Conservation (phyloP, 2,329 filamentous ascomycete genomes). For the Arthrinium puccinioides region DNA sequence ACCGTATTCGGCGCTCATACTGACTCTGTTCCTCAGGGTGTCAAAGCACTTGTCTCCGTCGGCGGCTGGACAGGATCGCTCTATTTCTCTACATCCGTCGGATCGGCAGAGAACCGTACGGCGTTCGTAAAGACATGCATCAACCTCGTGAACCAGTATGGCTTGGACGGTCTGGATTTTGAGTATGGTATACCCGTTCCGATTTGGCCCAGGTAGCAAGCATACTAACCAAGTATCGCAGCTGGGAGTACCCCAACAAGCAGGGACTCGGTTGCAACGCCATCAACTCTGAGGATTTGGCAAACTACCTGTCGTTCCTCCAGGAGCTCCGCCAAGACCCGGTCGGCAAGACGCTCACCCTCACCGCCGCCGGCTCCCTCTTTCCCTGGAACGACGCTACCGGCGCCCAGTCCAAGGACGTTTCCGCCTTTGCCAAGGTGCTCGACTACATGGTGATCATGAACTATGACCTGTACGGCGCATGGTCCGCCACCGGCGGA, state of each 20-base stretch:
- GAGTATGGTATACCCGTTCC: too few species aligned
- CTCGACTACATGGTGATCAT: constrained; percentile 14
- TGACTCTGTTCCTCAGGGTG: not conserved
- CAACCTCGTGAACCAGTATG: constrained; percentile 11
- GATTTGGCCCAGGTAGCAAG: too few species aligned
- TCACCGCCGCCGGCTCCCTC: constrained; percentile 10
- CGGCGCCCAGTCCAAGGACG: constrained; percentile 5
- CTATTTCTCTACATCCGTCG: constrained; percentile 5
- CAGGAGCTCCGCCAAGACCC: constrained; percentile 7
- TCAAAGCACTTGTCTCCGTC: constrained; percentile 7
- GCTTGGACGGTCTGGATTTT: constrained; percentile 13
- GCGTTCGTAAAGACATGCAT: constrained; percentile 11
- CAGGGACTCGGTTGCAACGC: constrained; percentile 27
- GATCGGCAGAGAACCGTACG: constrained; percentile 11
- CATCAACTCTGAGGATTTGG: constrained; percentile 9
- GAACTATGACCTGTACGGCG: constrained; percentile 13
- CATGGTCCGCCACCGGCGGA: constrained; percentile 9
- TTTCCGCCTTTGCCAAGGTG: constrained; percentile 8
- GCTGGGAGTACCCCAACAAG: constrained; percentile 28
- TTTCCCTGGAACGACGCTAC: constrained; percentile 10
- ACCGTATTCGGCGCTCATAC: not conserved
- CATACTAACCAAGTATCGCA: too few species aligned
- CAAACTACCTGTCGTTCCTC: constrained; percentile 10
- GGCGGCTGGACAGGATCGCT: constrained; percentile 9
- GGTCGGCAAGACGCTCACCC: constrained; percentile 3